These are phyloP conservation scores for Chalciporus sp. DNA, from an alignment of 1,284 basidiomycete species.

Conservation along the genomic window DNA sequence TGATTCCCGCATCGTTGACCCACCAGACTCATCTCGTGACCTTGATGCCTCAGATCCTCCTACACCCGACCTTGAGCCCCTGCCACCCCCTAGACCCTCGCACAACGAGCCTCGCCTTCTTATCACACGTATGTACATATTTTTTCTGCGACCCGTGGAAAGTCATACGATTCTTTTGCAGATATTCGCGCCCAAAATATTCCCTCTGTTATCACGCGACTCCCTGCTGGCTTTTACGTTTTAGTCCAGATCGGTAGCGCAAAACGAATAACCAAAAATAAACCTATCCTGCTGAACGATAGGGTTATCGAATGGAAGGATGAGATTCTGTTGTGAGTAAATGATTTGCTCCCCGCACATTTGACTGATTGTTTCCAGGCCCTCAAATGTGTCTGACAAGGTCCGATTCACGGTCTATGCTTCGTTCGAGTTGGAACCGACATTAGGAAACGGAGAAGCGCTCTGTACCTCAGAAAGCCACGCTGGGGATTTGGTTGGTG, in stretches of 20 bases:
- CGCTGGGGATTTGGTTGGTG: neutral
- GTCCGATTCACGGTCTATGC: slow-evolving; percentile 6
- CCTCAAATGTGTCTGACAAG: neutral
- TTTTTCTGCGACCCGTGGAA: neutral
- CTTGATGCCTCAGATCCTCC: neutral
- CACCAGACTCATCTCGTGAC: neutral
- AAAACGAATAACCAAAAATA: slow-evolving; percentile 2
- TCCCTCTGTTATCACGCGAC: slow-evolving; percentile 3
- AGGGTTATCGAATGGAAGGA: slow-evolving; percentile 10
- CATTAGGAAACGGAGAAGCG: slow-evolving; percentile 7
- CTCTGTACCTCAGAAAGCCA: slow-evolving; percentile 3
- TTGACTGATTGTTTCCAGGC: neutral
- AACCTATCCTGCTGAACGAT: neutral
- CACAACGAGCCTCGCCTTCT: neutral
- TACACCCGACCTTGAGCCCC: neutral
- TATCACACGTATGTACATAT: neutral
- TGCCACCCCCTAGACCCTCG: too few relatives aligned
- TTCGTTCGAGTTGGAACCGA: slow-evolving; percentile 6
- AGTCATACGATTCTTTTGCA: neutral
- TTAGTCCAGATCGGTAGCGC: neutral
- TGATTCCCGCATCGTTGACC: neutral
- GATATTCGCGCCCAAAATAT: slow-evolving; percentile 9
- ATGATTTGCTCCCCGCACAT: too few relatives aligned
- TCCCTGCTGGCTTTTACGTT: slow-evolving; percentile 12
- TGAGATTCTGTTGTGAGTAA: slow-evolving; percentile 4